Base-by-base conservation (phyloP, 2,329 filamentous ascomycete species). In the Dichotomopilus funicola region DNA sequence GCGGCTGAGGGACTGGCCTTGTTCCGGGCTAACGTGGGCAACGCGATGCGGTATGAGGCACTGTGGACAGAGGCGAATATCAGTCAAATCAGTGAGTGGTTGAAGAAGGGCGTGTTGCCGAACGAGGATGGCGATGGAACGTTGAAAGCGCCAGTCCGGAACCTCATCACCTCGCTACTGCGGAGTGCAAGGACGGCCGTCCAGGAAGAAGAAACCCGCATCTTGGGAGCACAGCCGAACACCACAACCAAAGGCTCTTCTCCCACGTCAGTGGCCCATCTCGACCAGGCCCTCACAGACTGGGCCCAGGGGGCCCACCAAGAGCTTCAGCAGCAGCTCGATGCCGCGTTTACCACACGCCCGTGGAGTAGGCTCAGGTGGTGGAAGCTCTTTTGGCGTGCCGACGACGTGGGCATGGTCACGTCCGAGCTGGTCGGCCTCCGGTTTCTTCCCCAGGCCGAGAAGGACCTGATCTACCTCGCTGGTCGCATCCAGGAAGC, bases 301-400 rank as follows among this genome's bases (percentile, higher is more conserved):
- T 96, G 91, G 90, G 85, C 91, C 0, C 85, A 92, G 64, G 76
- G 77, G 27, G 89, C 89, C 0, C 92, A 97, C 67, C 79, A 83
- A 0, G 92, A 97, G 70, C 78, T 97, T 6, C 88, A 90, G 59
- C 80, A 87, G 50, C 81, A 91, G 63, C 81, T 96, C 1, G 87
- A 92, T 61, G 73, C 82, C 45, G 91, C 89, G 0, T 92, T 96
- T 63, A 76, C 80, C 0, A 84, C 88, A n/a, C 78, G 75, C 13
- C 78, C 84, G 41, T 96, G 92, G 92, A 81, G 83, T 33, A 86
- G 88, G 60, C 76, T 96, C 4, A 80, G 85, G 12, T 97, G 92
- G 91, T 96, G 90, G 87, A 95, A 95, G 69, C 79, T 97, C 0
- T 91, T 96, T 67, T 96, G 91, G 91, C 84, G 90, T 19, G 91